Percentiles rank a stretch among this genome's conserved stretches.
Evolutionary conservation across 139 green algal genomes (phyloP).

Genomic region (Chlorella sp.): DNA sequence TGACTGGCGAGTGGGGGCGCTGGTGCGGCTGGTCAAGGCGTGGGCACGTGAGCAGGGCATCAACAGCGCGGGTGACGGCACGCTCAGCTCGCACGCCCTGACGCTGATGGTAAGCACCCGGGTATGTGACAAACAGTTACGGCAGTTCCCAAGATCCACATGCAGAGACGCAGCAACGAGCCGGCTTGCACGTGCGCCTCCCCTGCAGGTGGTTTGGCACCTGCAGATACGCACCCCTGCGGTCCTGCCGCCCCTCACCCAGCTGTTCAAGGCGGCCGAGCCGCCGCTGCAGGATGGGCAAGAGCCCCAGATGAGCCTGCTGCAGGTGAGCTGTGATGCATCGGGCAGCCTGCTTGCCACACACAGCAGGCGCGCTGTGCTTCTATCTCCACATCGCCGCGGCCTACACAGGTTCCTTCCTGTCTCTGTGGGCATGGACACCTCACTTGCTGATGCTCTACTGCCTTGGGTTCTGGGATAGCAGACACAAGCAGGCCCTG

Average conservation of each 20-base stretch:
- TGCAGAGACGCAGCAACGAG: no score
- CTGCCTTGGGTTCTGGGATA: no score
- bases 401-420: no score
- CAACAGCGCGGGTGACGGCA: constrained; percentile 67
- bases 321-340: not conserved
- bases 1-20: constrained; percentile 32
- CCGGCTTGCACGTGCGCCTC: not conserved
- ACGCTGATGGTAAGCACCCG: constrained; percentile 54
- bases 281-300: not conserved
- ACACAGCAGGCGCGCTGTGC: no score
- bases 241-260: not conserved
- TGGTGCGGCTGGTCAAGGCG: constrained; percentile 65
- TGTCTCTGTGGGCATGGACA: no score
- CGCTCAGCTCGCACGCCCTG: constrained; percentile 81
- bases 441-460: no score
- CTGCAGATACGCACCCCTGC: not conserved
- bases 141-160: no score
- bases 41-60: constrained; percentile 72
- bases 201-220: not conserved
- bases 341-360: no score
- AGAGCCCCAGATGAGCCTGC: not conserved
- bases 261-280: not conserved
- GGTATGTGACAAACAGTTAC: no score
- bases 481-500: no score
- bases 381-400: no score